These are phyloP conservation scores for Mucor irregularis DNA, from an alignment of 371 early-diverging fungal species.

Conservation along the genomic window DNA sequence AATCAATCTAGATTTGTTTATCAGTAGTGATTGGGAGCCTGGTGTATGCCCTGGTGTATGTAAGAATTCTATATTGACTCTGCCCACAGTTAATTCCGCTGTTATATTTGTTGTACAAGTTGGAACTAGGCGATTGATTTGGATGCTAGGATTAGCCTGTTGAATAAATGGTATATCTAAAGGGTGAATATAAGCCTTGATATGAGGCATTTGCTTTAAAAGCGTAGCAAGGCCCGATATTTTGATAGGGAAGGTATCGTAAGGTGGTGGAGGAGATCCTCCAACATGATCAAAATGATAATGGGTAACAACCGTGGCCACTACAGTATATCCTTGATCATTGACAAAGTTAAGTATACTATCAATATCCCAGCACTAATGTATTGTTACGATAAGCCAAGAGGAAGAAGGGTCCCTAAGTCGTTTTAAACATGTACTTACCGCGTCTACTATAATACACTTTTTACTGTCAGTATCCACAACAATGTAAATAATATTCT, in stretches of 20 bases:
- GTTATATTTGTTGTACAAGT: slow-evolving; percentile 59
- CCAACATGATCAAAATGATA: slow-evolving; percentile 86
- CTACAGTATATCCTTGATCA: slow-evolving; percentile 62
- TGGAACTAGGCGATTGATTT: slow-evolving; percentile 54
- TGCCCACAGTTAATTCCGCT: slow-evolving; percentile 54
- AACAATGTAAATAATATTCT: slow-evolving; percentile 80
- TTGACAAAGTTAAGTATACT: slow-evolving; percentile 67
- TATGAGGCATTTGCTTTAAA: slow-evolving; percentile 65
- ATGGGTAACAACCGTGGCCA: slow-evolving; percentile 78
- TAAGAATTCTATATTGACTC: slow-evolving; percentile 61
- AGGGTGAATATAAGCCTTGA: slow-evolving; percentile 75
- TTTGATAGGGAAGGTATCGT: slow-evolving; percentile 72
- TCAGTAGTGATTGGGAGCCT: slow-evolving; percentile 80
- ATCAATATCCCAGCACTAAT: slow-evolving; percentile 85
- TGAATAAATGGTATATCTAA: slow-evolving; percentile 73
- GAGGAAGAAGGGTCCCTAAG: too few species aligned
- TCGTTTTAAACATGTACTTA: slow-evolving; percentile 18
- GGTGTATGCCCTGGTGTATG: slow-evolving; percentile 93
- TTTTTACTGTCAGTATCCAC: slow-evolving; percentile 65
- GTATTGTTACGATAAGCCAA: too few species aligned
- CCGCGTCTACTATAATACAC: slow-evolving; percentile 82
- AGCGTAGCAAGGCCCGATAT: slow-evolving; percentile 78
- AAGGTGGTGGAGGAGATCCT: slow-evolving; percentile 79
- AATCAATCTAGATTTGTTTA: slow-evolving; percentile 74
- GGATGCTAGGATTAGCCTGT: slow-evolving; percentile 68